Base-by-base conservation (phyloP, 257 asterid genomes). In the Rauvolfia tetraphylla region DNA sequence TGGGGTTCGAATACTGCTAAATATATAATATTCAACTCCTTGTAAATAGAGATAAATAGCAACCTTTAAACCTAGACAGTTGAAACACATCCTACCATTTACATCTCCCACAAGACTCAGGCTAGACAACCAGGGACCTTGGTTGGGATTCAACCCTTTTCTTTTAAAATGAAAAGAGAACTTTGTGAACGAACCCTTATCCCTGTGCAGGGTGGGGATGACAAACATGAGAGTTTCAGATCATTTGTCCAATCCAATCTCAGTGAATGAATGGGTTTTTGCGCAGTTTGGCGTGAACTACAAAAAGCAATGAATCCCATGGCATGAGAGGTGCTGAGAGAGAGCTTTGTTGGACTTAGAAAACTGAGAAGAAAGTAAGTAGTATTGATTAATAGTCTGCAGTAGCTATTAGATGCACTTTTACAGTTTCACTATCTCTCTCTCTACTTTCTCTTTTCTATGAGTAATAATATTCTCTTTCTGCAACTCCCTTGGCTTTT, bases 401-500 rank as follows among this genome's bases (percentile, higher is more conserved):
- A 68, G 36, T 12, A 27, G 48, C 5, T 3, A 11, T 41, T 25
- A 34, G 68, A 20, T 68, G 68, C 34, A 54, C 75, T 38, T 36
- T 41, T 25, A 18, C 70, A 11, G 4, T 27, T 53, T 54, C 20
- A 34, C 10, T 46, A 1, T 3, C 39, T 31, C 44, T 71, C 20
- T 46, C 73, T 10, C 49, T 63, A 76, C 63, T 87, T 89, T 84
- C 94, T 82, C 78, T 74, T 86, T 87, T 78, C 75, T 62, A 62
- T 85, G 94, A 87, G 92, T 89, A 81, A 76, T 89, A 79, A 86
- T 83, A 82, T 80, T 80, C 86, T 75, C 97, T 85, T 89, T 89
- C 79, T 44, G 73, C 3, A 79, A 68, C 83, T 78, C 73, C 57
- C 79, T 88, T 87, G 90, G 89, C 81, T 76, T 79, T 85, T 89